A percentile compares a stretch with the other conserved stretches of the same genome.
Conservation (phyloP, 2,329 filamentous ascomycete genomes). For the Neonectria sp. region DNA sequence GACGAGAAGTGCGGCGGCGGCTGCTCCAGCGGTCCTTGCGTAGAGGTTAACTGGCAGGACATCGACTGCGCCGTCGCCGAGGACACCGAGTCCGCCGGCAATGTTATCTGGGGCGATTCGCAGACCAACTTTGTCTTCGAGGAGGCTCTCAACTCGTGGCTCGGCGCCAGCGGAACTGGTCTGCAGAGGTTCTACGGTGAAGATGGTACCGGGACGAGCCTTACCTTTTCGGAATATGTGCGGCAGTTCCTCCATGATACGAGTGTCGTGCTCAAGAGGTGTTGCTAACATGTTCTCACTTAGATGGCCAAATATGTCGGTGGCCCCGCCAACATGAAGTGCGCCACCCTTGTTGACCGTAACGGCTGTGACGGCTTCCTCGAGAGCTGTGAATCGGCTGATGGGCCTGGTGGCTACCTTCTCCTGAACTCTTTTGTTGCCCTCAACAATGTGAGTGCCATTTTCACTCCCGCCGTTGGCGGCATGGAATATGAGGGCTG, state of each 20-base stretch:
- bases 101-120: constrained; percentile 2
- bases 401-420: constrained; percentile 3
- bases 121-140: constrained; percentile 15
- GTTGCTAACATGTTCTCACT: too few species aligned
- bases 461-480: neutral
- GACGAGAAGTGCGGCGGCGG: constrained; percentile 14
- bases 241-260: neutral
- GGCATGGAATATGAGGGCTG: neutral
- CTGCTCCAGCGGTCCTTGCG: constrained; percentile 15
- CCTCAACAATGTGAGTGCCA: constrained; percentile 4
- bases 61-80: constrained; percentile 13
- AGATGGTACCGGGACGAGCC: constrained; percentile 9
- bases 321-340: constrained; percentile 5
- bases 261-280: neutral
- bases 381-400: neutral
- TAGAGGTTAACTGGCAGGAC: constrained; percentile 7
- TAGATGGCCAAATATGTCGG: constrained; percentile 4
- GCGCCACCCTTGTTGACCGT: neutral
- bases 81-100: constrained; percentile 2
- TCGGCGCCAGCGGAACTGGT: constrained; percentile 6
- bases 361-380: constrained; percentile 17
- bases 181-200: constrained; percentile 2
- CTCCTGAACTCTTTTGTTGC: constrained; percentile 16
- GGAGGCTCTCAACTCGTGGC: constrained; percentile 8
- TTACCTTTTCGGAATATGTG: constrained; percentile 9